Conservation (phyloP, 2,329 filamentous ascomycete species). For the Fusarium beomiforme region DNA sequence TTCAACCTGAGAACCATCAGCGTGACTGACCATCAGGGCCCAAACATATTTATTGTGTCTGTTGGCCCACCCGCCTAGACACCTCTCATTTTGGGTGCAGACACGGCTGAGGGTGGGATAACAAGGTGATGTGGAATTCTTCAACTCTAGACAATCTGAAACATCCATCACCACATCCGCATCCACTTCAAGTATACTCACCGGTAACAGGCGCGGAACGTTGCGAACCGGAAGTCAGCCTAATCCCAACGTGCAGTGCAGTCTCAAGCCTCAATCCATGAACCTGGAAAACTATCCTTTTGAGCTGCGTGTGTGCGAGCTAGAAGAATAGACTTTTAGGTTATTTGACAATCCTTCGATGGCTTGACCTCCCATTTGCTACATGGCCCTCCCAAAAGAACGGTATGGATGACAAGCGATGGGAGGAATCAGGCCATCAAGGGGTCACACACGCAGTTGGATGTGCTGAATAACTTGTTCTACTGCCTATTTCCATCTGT, state of each 20-base stretch:
- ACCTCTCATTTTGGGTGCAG: constrained; percentile 12
- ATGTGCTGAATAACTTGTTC: constrained; percentile 21
- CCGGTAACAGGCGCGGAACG: constrained; percentile 5
- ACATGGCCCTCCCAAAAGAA: constrained; percentile 12
- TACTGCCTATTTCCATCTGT: constrained; percentile 5
- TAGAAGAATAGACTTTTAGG: constrained; percentile 31
- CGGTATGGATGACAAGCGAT: constrained; percentile 9
- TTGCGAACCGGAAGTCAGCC: constrained; percentile 27
- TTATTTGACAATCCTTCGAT: constrained; percentile 20
- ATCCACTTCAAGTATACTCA: background rate
- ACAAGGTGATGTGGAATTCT: constrained; percentile 17
- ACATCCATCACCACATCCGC: constrained; percentile 7
- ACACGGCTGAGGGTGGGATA: constrained; percentile 35
- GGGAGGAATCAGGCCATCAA: constrained; percentile 25
- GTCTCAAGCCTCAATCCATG: constrained; percentile 11
- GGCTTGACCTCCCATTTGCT: constrained; percentile 16
- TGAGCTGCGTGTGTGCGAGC: background rate
- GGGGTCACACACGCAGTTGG: constrained; percentile 24
- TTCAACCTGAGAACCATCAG: constrained; percentile 16
- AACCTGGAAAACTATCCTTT: constrained; percentile 8
- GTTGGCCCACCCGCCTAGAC: constrained; percentile 32
- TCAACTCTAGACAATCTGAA: constrained; percentile 23
- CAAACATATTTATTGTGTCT: constrained; percentile 30
- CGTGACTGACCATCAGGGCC: constrained; percentile 28
- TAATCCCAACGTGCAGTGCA: background rate